phyloP scores from a whole-genome alignment of 345 rosid species.

The Fremontodendron californicum region DNA sequence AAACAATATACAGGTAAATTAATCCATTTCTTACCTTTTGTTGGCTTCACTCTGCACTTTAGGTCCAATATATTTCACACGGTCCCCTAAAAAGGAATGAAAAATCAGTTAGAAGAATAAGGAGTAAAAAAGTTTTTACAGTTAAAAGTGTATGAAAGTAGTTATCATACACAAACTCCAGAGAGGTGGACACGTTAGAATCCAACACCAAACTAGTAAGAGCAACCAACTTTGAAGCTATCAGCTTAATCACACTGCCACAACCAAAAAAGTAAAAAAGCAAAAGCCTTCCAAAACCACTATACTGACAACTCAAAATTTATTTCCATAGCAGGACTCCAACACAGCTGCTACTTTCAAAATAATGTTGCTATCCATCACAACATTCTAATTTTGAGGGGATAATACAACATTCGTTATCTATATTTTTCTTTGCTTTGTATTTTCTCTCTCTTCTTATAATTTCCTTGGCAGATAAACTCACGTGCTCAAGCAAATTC shows the following conservation, averaged over 20 bases:
- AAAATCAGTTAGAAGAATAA: conserved; percentile 1
- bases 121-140: neutral
- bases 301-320: neutral
- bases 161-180: neutral
- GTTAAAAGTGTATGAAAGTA: neutral
- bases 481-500: neutral
- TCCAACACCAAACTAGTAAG: neutral
- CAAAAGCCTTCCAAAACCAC: neutral
- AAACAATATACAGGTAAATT: neutral
- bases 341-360: neutral
- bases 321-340: neutral
- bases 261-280: neutral
- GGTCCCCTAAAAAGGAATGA: conserved; percentile 49
- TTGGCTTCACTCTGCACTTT: conserved; percentile 49
- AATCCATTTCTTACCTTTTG: conserved; percentile 54
- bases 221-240: neutral
- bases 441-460: neutral
- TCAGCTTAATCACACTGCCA: neutral
- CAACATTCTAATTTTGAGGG: neutral
- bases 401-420: neutral
- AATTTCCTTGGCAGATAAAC: neutral
- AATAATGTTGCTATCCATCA: neutral
- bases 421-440: neutral
- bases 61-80: conserved; percentile 76
- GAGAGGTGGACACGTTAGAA: neutral